Percentiles rank a stretch among this genome's conserved stretches.
Conservation (phyloP, 2,329 filamentous ascomycete species). For the Helicocarpus griseus region DNA sequence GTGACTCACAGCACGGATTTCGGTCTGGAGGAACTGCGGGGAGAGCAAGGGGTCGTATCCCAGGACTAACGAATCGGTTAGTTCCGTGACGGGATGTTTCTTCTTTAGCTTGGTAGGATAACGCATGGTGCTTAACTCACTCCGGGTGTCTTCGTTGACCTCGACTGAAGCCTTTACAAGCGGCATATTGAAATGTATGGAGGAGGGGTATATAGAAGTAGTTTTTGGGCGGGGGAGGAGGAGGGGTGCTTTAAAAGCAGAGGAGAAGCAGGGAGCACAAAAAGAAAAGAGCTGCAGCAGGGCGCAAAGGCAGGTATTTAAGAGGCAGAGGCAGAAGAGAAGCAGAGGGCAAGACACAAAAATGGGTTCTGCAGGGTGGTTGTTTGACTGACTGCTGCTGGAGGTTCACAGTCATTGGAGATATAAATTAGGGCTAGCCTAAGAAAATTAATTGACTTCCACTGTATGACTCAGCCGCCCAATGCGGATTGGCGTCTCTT, state of each 20-base stretch:
- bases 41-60: slow-evolving; percentile 91
- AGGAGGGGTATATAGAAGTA: neutral
- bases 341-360: slow-evolving; percentile 2
- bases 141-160: slow-evolving; percentile 37
- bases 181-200: slow-evolving; percentile 31
- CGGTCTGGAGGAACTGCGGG: slow-evolving; percentile 73
- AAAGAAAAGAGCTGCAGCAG: neutral
- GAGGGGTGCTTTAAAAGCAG: neutral
- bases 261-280: neutral
- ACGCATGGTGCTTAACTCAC: slow-evolving; percentile 19
- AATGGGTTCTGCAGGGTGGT: neutral
- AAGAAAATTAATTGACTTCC: neutral
- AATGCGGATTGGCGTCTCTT: no score
- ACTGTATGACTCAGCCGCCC: neutral
- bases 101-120: slow-evolving; percentile 3
- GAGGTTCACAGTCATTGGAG: neutral
- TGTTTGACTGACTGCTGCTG: neutral
- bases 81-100: neutral
- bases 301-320: neutral
- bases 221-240: neutral
- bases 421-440: no score
- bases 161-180: slow-evolving; percentile 29
- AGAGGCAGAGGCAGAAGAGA: neutral
- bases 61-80: slow-evolving; percentile 51
- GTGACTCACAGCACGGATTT: slow-evolving; percentile 61